Evolutionary conservation across 306 rosid genomes (phyloP), one percentile per base, ranked within the genome.

Genomic region (Dalbergia oliveri): DNA sequence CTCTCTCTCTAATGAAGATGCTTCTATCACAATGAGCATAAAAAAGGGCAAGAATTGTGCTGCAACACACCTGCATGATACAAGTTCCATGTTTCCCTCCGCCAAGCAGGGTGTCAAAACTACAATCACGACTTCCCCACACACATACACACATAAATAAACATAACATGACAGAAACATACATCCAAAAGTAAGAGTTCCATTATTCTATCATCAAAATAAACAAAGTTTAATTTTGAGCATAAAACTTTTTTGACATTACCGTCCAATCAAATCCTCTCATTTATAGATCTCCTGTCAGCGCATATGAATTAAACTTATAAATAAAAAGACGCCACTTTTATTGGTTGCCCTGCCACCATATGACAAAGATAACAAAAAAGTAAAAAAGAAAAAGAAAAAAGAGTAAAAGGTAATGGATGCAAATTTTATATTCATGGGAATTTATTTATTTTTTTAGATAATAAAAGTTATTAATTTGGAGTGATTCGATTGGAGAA

Each of bases 341-440:
- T 79, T 69, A 66, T 43, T 62, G 69, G 34, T 34, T 69, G 69
- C 79, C 69, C 50, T 75, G 69, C 43, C 76, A 41, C 76, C 66
- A 71, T 63, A 21, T 18, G 21, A 31, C 75, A 78, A 65, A 70
- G 73, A 10, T 11, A 39, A 9, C 4, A 31, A 12, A 33, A 31
- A 26, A 60, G 14, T 50, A 1, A 9, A 26, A 47, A 44, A 26
- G 5, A 44, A 49, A 58, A 15, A 5, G n/a, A 54, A 18, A 16
- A 44, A 49, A 58, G 7, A 5, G n/a, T n/a, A 18, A 16, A 54
- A n/a, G 60, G 60, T 6, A 54, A 18, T 16, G 60, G 60, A 54
- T 5, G 8, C 57, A 13, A 14, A 16, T 54, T 54, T 54, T 47
- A 47, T 47, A 47, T 11, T 47, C 49, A 9, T 0, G 8, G 8